Base-by-base conservation (phyloP, 305 asterid genomes). In the Fraxinus greggii region DNA sequence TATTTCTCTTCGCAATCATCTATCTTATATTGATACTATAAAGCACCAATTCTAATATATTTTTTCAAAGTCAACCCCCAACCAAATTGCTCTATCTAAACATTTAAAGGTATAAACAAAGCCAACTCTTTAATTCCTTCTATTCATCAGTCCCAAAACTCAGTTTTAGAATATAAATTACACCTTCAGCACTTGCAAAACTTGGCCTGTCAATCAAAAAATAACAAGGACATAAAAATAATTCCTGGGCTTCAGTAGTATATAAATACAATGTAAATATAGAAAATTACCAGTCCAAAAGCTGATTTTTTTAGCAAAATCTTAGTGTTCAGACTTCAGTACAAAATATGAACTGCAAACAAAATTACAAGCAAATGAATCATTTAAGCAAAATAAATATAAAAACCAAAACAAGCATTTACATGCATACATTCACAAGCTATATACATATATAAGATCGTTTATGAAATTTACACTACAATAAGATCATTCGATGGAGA, bases 1-100 rank as follows among this genome's bases (percentile, higher is more conserved):
- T 83, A 72, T 81, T 92, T 54, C 85, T 91, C 87, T 88, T 86
- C 7, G 82, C 83, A 78, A 82, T 76, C 95, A 90, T 87, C 75
- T 79, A 73, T 73, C 72, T 80, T 38, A 65, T 72, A 72, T 6
- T n/a, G 42, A 33, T 32, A 17, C 13, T 33, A n/a, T 72, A 21
- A 72, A 17, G 40, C 28, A 15, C 45, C 45, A 33, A 72, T 32
- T 32, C 45, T 72, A 76, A 21, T 33, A 36, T 6, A 73, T 28
- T 4, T 33, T 33, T 5, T 54, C 80, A 40, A 82, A 28, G 73
- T 38, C 85, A 83, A 79, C 70, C 75, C 78, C 3, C 31, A 77
- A 70, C 61, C 78, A 73, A 79, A 67, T 76, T 63, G 35, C 79
- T 54, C 79, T 36, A 36, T 63, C 51, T 33, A 78, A 42, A 83